Percentiles rank a stretch among this genome's conserved stretches.
phyloP scores from a whole-genome alignment of 176 grass and related monocot genomes.

The Bothriochloa decipiens region DNA sequence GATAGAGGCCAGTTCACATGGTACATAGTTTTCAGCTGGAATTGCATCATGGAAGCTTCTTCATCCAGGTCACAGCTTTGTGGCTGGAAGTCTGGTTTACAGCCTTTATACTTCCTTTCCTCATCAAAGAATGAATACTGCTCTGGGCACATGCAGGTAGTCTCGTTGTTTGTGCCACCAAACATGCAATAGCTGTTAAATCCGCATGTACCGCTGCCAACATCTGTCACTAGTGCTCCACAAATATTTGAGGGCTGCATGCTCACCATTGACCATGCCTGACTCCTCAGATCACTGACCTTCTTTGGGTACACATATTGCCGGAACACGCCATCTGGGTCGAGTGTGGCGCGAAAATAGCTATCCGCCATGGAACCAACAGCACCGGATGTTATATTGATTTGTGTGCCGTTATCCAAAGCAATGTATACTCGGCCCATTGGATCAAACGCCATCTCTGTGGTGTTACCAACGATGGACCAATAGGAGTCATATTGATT shows the following conservation, averaged over 20 bases:
- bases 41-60: background rate
- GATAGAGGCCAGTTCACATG: slow-evolving; percentile 31
- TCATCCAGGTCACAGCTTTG: slow-evolving; percentile 52
- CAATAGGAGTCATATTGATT: slow-evolving; percentile 42
- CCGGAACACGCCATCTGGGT: slow-evolving; percentile 58
- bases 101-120: slow-evolving; percentile 51
- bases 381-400: background rate
- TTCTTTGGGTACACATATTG: slow-evolving; percentile 58
- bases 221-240: accelerated
- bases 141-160: slow-evolving; percentile 41
- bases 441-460: slow-evolving; percentile 44
- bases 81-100: slow-evolving; percentile 40
- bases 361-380: background rate
- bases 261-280: slow-evolving; percentile 23
- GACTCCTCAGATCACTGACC: background rate
- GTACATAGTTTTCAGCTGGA: background rate
- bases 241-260: slow-evolving; percentile 47
- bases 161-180: background rate
- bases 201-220: slow-evolving; percentile 51
- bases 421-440: slow-evolving; percentile 35
- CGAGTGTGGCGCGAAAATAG: slow-evolving; percentile 61
- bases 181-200: slow-evolving; percentile 66
- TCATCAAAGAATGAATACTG: slow-evolving; percentile 53
- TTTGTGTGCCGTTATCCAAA: background rate
- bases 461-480: slow-evolving; percentile 24